Percentiles rank a stretch among this genome's conserved stretches.
Evolutionary conservation across 257 asterid genomes (phyloP).

Genomic region (Gentiana straminea): DNA sequence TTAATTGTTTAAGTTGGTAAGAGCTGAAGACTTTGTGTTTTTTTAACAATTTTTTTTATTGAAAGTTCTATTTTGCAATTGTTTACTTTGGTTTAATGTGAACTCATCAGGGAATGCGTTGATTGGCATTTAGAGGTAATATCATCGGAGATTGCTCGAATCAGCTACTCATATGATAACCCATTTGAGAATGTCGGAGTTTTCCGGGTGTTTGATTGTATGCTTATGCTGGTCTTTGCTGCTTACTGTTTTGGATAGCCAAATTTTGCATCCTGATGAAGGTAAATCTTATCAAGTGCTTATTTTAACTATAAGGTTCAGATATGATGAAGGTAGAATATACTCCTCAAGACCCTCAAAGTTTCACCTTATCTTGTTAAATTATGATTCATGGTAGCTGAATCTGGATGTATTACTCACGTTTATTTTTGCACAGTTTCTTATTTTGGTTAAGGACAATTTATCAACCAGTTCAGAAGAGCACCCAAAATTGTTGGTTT

Average conservation of each 20-base stretch:
- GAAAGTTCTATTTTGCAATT: too few species aligned
- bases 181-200: constrained; percentile 14
- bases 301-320: neutral
- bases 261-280: constrained; percentile 62
- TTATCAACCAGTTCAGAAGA: neutral
- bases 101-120: constrained; percentile 21
- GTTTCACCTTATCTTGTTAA: neutral
- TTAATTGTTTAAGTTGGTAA: too few species aligned
- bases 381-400: neutral
- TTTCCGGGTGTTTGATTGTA: constrained; percentile 29
- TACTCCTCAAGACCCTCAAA: neutral
- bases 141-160: constrained; percentile 17
- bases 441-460: neutral
- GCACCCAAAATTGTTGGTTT: too few species aligned
- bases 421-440: neutral
- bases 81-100: constrained; percentile 4
- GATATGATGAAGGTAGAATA: neutral
- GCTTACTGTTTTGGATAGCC: constrained; percentile 37
- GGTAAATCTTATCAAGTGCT: constrained; percentile 23
- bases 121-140: constrained; percentile 11
- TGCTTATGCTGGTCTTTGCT: constrained; percentile 50
- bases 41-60: too few species aligned
- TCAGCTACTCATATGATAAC: constrained; percentile 24
- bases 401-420: neutral
- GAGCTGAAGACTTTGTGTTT: too few species aligned